Conservation (phyloP, 176 grass and related monocot species). For the Rhynchospora breviuscula region DNA sequence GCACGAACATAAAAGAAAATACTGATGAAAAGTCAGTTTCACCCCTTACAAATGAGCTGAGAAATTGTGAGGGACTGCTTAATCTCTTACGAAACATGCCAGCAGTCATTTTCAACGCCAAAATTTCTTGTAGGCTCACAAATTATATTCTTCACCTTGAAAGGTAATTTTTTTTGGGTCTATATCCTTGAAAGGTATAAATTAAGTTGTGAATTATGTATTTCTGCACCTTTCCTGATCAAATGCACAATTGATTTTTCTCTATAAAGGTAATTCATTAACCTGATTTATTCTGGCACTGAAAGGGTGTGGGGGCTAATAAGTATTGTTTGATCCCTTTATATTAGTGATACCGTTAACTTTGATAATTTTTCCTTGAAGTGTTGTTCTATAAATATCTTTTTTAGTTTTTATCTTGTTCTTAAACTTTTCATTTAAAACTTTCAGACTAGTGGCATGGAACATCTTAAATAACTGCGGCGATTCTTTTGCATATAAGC, state of each 20-base stretch:
- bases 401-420: slow-evolving; percentile 14
- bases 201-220: slow-evolving; percentile 12
- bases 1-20: neutral
- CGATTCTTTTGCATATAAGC: slow-evolving; percentile 39
- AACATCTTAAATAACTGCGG: slow-evolving; percentile 32
- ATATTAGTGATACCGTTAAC: neutral
- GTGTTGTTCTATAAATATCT: neutral
- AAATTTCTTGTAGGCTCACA: slow-evolving; percentile 42
- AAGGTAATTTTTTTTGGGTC: slow-evolving; percentile 46
- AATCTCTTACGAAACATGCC: slow-evolving; percentile 55
- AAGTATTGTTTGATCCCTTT: neutral
- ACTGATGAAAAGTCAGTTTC: slow-evolving; percentile 6
- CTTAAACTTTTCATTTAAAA: neutral
- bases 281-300: too few relatives aligned
- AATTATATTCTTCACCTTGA: slow-evolving; percentile 85
- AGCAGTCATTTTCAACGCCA: slow-evolving; percentile 57
- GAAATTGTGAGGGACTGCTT: slow-evolving; percentile 64
- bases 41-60: slow-evolving; percentile 37
- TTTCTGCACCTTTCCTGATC: neutral
- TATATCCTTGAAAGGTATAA: neutral
- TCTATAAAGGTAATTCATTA: neutral
- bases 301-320: neutral
- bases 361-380: neutral
- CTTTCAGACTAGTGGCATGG: slow-evolving; percentile 56
- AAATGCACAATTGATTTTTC: neutral